Evolutionary conservation across 2,329 filamentous ascomycete species (phyloP), one percentile per base, ranked within the genome.

Genomic region (Ascosphaera aggregata): DNA sequence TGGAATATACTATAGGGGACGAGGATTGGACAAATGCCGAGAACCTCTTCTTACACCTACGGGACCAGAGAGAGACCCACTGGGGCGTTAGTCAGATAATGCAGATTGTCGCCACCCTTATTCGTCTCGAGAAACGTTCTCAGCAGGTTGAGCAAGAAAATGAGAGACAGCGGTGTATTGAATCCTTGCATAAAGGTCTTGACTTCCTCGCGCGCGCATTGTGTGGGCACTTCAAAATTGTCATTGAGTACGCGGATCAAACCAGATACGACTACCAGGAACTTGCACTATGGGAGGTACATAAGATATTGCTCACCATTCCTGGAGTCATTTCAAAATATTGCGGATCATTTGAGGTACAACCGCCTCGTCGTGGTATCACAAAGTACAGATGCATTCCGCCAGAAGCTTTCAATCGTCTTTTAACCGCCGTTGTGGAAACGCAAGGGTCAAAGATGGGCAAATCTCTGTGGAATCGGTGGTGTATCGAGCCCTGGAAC

Each of bases 401-500:
- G 9, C 46, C 57, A 0, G 48, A 50, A 2, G 51, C 63, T 4
- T 71, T 73, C 56, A 65, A 71, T 43, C 47, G 49, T 15, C 43
- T 72, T 4, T 62, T 78, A 4, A 56, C 62, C 34, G 67, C 65
- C n/a, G 56, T 73, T 7, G 62, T 68, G 2, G 59, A 64, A 19
- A 55, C 55, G 0, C 59, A 63, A 36, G 66, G 64, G 40, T 64
- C 60, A 41, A 40, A 44, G 8, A 56, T 56, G 24, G 73, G 66
- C 42, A 61, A 55, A 41, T 52, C 47, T 3, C 45, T 72, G 24
- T 65, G 67, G 41, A 49, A 62, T 8, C 52, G 50, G 27, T 72
- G 67, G 60, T 65, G 61, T 39, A 44, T 56, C 24, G 48, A 53
- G 34, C 47, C 47, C 16, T 40, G 39, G 3, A 47, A 48, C 8